Evolutionary conservation across 768 basidiomycete genomes (phyloP).

Genomic region (Suillus placidus): DNA sequence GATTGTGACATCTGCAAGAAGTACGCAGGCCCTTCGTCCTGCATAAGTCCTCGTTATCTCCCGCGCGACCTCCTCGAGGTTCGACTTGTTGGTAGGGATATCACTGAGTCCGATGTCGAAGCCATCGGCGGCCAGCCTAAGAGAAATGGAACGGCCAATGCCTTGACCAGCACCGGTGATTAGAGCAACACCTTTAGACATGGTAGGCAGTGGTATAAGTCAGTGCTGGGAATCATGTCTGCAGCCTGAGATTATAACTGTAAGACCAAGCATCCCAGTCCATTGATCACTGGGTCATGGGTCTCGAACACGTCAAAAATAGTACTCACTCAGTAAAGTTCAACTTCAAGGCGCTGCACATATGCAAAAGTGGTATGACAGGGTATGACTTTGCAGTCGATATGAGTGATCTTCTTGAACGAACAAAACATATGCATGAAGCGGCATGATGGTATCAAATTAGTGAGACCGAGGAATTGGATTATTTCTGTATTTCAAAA

Average conservation of each 20-base stretch:
- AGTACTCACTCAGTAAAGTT: background rate
- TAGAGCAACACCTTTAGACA: constrained; percentile 33
- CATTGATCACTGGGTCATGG: background rate
- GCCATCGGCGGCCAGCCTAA: constrained; percentile 37
- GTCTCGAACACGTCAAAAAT: background rate
- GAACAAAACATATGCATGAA: background rate
- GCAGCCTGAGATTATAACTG: background rate
- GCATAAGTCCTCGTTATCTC: constrained; percentile 29
- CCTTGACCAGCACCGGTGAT: constrained; percentile 38
- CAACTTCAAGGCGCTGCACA: background rate
- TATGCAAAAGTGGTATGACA: background rate
- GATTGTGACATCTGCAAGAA: constrained; percentile 42
- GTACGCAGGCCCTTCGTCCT: constrained; percentile 29
- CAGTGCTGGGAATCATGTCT: background rate
- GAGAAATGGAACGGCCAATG: constrained; percentile 33
- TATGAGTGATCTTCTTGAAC: background rate
- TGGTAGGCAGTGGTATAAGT: background rate
- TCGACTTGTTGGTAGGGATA: constrained; percentile 21
- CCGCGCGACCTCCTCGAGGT: constrained; percentile 25
- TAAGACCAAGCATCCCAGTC: background rate
- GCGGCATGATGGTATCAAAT: background rate
- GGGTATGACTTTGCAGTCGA: background rate
- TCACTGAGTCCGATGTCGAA: constrained; percentile 37
- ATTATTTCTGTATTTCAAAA: background rate
- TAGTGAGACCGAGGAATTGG: background rate